A percentile compares a stretch with the other conserved stretches of the same genome.
These are phyloP conservation scores for Penicillium odoratum DNA, from an alignment of 495 filamentous ascomycete genomes.

Conservation along the genomic window DNA sequence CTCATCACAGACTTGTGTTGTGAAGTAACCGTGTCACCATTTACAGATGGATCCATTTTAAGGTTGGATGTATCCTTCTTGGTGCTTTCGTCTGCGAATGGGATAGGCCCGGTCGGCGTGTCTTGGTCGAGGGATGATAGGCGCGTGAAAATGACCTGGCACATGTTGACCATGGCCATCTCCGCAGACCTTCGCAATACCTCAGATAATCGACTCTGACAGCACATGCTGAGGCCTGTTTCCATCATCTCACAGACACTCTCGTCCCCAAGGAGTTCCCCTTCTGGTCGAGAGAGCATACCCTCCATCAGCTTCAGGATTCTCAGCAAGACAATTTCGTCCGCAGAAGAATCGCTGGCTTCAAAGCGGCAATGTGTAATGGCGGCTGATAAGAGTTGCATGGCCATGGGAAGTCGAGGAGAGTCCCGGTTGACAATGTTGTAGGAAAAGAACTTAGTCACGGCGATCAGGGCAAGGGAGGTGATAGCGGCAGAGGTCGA, in stretches of 20 bases:
- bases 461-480: constrained; percentile 88
- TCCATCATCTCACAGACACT: constrained; percentile 99
- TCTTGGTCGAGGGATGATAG: constrained; percentile 82
- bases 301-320: constrained; percentile 98
- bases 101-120: constrained; percentile 58
- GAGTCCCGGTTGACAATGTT: constrained; percentile 82
- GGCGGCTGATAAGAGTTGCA: constrained; percentile 92
- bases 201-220: constrained; percentile 87
- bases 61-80: constrained; percentile 57
- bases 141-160: constrained; percentile 93
- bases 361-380: constrained; percentile 99
- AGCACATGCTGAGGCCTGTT: constrained; percentile 95
- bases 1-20: constrained; percentile 48
- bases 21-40: constrained; percentile 61
- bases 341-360: constrained; percentile 88
- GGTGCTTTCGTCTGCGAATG: constrained; percentile 51
- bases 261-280: constrained; percentile 88
- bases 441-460: constrained; percentile 96
- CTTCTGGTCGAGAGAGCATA: constrained; percentile 91
- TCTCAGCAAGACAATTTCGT: constrained; percentile 90
- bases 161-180: constrained; percentile 98
- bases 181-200: constrained; percentile 88
- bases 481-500: constrained; percentile 96
- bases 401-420: constrained; percentile 81
- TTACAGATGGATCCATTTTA: constrained; percentile 87